A percentile compares a stretch with the other conserved stretches of the same genome.
These are phyloP conservation scores for Vigna nakashimae DNA, from an alignment of 306 rosid genomes.

Conservation along the genomic window DNA sequence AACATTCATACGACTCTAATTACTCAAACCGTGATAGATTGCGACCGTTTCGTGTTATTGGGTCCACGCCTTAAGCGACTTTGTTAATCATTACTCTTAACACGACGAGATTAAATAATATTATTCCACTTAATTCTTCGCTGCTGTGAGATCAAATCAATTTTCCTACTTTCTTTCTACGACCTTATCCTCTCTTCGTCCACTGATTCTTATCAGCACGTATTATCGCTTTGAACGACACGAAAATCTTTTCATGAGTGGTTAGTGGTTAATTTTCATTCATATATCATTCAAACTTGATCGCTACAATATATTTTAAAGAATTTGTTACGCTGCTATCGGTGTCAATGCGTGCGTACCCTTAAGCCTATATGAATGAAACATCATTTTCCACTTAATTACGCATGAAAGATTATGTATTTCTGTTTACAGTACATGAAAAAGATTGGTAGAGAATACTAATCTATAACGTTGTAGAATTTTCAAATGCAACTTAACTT, in stretches of 20 bases:
- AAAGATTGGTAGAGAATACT: not conserved
- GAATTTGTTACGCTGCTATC: not conserved
- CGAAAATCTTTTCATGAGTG: not conserved
- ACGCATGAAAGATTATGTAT: not conserved
- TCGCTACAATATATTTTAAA: conserved; percentile 4
- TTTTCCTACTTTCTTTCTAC: not conserved
- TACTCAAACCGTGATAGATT: conserved; percentile 22
- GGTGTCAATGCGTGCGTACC: not conserved
- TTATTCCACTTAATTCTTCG: conserved; percentile 10
- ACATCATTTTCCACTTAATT: conserved; percentile 20
- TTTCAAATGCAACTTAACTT: not conserved
- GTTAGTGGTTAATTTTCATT: conserved; percentile 7
- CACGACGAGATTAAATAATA: not conserved
- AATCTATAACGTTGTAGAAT: too few species aligned
- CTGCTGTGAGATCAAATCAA: not conserved
- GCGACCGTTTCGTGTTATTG: not conserved
- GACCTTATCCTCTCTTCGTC: not conserved
- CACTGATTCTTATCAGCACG: not conserved
- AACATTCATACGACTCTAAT: conserved; percentile 1
- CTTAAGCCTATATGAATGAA: conserved; percentile 10
- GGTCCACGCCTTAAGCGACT: conserved; percentile 11
- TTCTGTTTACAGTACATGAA: not conserved
- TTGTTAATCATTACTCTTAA: not conserved
- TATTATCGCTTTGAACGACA: conserved; percentile 4
- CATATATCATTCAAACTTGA: conserved; percentile 12